Evolutionary conservation across 306 rosid species (phyloP).

Genomic region (Alnus glutinosa): DNA sequence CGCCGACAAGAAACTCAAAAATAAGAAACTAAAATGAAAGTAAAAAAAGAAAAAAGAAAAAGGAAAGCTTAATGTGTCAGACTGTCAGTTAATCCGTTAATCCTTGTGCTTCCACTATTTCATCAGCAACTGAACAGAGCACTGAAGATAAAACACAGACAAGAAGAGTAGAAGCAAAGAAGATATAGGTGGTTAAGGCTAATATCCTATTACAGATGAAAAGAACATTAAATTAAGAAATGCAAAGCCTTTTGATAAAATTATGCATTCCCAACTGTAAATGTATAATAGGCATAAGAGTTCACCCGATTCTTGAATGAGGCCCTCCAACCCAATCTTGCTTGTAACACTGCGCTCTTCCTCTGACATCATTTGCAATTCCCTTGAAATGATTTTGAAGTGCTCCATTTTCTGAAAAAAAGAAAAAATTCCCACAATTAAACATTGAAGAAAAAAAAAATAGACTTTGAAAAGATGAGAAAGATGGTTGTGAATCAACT

Average conservation of each 20-base stretch:
- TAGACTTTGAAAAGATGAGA: slow-evolving; percentile 1
- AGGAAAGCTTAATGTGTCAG: no score
- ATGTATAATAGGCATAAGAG: not conserved
- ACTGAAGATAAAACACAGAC: slow-evolving; percentile 21
- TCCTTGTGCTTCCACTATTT: not conserved
- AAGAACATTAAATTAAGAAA: not conserved
- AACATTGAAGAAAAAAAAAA: not conserved
- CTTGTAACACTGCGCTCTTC: slow-evolving; percentile 58
- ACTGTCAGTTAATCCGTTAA: no score
- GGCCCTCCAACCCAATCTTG: slow-evolving; percentile 74
- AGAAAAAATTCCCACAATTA: not conserved
- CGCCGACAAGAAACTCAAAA: not conserved
- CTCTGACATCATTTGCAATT: slow-evolving; percentile 50
- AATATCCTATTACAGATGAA: slow-evolving; percentile 48
- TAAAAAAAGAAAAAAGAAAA: not conserved
- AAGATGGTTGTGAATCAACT: slow-evolving; percentile 7
- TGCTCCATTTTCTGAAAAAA: slow-evolving; percentile 48
- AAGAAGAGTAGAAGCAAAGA: slow-evolving; percentile 57
- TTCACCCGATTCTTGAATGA: slow-evolving; percentile 63
- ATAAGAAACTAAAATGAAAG: not conserved
- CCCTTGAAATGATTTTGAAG: slow-evolving; percentile 44
- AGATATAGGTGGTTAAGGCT: slow-evolving; percentile 75
- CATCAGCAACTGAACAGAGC: not conserved
- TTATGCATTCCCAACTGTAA: not conserved
- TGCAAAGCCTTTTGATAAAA: not conserved